Conservation (phyloP, 116 monocot species). For the Posidonia oceanica region DNA sequence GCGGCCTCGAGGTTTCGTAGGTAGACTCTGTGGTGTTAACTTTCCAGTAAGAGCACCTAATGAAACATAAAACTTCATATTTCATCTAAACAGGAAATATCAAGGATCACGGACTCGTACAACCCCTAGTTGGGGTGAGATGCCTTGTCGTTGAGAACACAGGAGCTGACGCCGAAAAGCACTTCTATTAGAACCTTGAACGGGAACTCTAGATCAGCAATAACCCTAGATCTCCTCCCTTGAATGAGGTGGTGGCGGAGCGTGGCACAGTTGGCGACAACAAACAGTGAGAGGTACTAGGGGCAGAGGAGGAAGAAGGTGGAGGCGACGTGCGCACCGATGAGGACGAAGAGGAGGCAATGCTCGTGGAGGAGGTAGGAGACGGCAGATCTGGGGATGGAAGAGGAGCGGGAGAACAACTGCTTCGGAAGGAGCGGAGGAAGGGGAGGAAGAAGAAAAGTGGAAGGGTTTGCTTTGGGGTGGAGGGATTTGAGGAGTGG, state of each 20-base stretch:
- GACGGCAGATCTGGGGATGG: background rate
- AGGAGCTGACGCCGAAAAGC: conserved; percentile 50
- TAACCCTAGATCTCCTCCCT: conserved; percentile 74
- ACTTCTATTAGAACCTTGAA: conserved; percentile 92
- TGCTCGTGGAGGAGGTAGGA: no score
- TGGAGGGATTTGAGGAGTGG: background rate
- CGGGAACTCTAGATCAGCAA: conserved; percentile 63
- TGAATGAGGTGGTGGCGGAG: conserved; percentile 2
- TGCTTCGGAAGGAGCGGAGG: background rate
- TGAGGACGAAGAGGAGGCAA: no score
- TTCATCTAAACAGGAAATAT: background rate
- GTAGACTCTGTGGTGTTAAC: no score
- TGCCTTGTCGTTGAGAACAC: conserved; percentile 76
- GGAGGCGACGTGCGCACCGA: no score
- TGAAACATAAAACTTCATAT: background rate
- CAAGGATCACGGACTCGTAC: conserved; percentile 20
- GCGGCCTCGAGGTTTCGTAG: conserved; percentile 60
- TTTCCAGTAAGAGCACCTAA: conserved; percentile 52
- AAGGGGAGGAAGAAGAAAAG: background rate
- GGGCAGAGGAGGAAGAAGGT: no score
- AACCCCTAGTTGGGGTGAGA: conserved; percentile 73
- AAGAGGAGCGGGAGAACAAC: background rate
- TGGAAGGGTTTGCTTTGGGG: background rate
- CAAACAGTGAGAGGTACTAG: background rate
- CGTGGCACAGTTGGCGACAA: conserved; percentile 34